Evolutionary conservation across 495 filamentous ascomycete genomes (phyloP), one percentile per base, ranked within the genome.

Genomic region (Xylaria sp.): DNA sequence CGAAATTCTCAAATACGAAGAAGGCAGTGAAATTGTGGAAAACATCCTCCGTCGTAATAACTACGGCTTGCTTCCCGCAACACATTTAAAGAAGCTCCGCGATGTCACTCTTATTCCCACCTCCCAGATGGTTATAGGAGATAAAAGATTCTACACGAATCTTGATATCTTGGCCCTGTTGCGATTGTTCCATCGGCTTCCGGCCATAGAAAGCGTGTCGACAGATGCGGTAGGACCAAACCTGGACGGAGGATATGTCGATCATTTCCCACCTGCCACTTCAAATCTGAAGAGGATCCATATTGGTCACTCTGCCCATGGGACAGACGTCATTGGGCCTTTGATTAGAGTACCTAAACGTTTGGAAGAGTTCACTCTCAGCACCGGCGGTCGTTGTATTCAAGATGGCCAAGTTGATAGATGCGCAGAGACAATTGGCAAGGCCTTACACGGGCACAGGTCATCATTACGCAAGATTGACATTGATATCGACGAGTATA

Each of bases 401-500:
- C 12, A 11, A 33, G 53, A n/a, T 35, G 53, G 29, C 29, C 3
- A 29, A 1, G 0, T 15, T 19, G 11, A 2, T 0, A 35, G 24
- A 19, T 58, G 5, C 15, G 53, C 53, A 35, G 35, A 58, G 53
- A 58, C 26, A 29, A 58, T 58, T 35, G 53, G 53, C 53, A 17
- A 58, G 53, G 53, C 53, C 53, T 58, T 58, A 29, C 15, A 17
- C 53, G 15, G 17, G 14, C 53, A 58, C 24, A 58, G n/a, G 53
- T 31, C 53, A 58, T 58, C 53, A 58, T 58, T 58, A 29, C 53
- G 53, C 29, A 58, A 58, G 29, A n/a, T 58, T 35, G 29, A 58
- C 29, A 29, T 58, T 58, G 53, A 35, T 19, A 17, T 58, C 26
- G 53, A 58, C 53, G 26, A 35, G 26, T 33, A 35, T 58, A 17